phyloP scores from a whole-genome alignment of 1,284 basidiomycete species.

The Cutaneotrichosporon cutaneum region DNA sequence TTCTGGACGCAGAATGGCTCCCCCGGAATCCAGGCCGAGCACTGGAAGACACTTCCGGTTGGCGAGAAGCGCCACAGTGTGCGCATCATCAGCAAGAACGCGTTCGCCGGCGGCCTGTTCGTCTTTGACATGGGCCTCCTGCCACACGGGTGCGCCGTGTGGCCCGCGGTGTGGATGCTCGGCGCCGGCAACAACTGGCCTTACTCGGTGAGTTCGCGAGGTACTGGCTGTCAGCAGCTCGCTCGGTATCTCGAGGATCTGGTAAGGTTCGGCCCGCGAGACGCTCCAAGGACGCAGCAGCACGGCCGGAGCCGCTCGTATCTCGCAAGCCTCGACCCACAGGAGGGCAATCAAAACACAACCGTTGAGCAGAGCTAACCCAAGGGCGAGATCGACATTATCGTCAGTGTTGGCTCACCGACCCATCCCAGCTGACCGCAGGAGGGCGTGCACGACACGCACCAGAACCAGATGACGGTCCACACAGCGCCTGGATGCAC shows the following conservation, averaged over 20 bases:
- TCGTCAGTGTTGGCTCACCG: constrained; percentile 28
- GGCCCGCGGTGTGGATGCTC: constrained; percentile 65
- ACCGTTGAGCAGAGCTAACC: constrained; percentile 11
- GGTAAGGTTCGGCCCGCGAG: neutral
- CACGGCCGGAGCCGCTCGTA: no score
- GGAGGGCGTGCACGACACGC: constrained; percentile 48
- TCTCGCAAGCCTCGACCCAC: no score
- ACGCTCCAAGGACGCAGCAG: no score
- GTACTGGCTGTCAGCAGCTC: constrained; percentile 40
- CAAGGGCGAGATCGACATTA: constrained; percentile 51
- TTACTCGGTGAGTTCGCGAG: constrained; percentile 26
- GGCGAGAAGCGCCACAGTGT: constrained; percentile 53
- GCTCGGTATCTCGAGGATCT: no score
- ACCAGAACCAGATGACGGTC: constrained; percentile 44
- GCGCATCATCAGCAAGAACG: constrained; percentile 67
- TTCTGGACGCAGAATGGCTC: constrained; percentile 37
- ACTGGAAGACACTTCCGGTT: constrained; percentile 30
- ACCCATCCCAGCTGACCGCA: constrained; percentile 13
- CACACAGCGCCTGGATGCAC: constrained; percentile 46
- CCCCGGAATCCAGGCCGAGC: constrained; percentile 46
- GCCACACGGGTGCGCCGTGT: constrained; percentile 75
- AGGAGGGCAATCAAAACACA: no score
- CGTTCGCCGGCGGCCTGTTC: constrained; percentile 68
- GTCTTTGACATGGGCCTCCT: constrained; percentile 72
- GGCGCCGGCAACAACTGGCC: constrained; percentile 23